Evolutionary conservation across 192 early-diverging fungal genomes (phyloP).

Genomic region (Pilobolus umbonatus): DNA sequence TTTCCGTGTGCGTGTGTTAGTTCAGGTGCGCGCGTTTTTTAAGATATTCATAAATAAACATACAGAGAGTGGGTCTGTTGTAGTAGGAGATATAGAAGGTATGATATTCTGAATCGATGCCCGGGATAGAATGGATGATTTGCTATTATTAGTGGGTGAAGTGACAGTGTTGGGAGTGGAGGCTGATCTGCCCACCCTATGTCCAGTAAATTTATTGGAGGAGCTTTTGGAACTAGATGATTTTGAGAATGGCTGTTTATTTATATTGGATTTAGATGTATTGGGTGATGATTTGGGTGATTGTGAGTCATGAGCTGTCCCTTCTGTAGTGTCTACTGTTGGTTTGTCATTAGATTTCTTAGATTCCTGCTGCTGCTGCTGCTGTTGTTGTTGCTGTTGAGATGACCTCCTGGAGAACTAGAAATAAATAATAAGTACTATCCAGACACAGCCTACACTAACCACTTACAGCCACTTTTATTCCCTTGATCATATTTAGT

Average conservation of each 20-base stretch:
- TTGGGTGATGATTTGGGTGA: too few relatives aligned
- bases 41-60: too few relatives aligned
- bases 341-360: too few relatives aligned
- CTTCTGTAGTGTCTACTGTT: too few relatives aligned
- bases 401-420: background rate
- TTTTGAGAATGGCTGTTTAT: too few relatives aligned
- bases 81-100: background rate
- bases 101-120: slow-evolving; percentile 9
- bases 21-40: background rate
- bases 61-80: background rate
- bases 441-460: too few relatives aligned
- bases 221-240: background rate
- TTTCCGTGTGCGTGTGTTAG: background rate
- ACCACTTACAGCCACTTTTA: slow-evolving; percentile 25
- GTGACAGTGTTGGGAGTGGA: background rate
- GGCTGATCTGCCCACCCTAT: background rate
- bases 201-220: too few relatives aligned
- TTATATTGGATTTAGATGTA: too few relatives aligned
- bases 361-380: too few relatives aligned
- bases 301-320: too few relatives aligned
- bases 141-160: background rate
- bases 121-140: slow-evolving; percentile 5
- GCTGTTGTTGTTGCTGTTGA: background rate
- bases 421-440: too few relatives aligned
- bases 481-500: slow-evolving; percentile 29